Base-by-base conservation (phyloP, 495 filamentous ascomycete genomes). In the Penicillium lagena region DNA sequence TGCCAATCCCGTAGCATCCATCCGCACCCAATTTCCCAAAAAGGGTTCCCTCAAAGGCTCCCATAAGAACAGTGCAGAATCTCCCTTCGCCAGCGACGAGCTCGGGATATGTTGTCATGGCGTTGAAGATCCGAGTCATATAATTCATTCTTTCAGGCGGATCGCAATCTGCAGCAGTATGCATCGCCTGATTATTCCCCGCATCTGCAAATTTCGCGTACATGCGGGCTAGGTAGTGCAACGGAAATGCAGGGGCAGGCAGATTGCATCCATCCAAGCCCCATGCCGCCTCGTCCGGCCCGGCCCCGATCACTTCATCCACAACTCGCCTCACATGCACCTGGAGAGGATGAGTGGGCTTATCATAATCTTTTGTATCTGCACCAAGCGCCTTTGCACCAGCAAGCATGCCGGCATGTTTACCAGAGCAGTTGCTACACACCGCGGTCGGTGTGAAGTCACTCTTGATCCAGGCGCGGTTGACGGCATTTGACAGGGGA, bases 361-460 rank as follows among this genome's bases (percentile, higher is more conserved):
- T 39, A 43, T 72, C 60, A 49, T 70, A 72, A 17, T 38, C 52
- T 7, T 8, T 38, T 1, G 58, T 39, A 30, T 52, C 55, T 2
- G 49, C 52, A 3, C 55, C 63, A 1, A 70, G 13, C 1, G 55
- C 54, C 39, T 56, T 67, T 9, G 63, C 51, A 1, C 58, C 67
- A 28, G 59, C 67, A 29, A 69, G 46, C 61, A 72, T 67, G 2
- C 68, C 64, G 5, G 54, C 64, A 52, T 72, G 65, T 15, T 70
- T 72, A 1, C 63, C 66, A 3, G 68, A 70, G 34, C 68, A 72
- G 36, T 67, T 67, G 37, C 58, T 66, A n/a, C 56, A 65, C 1
- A 60, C 43, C 0, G 46, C 50, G 0, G 56, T 61, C 0, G 68
- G 65, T 1, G 36, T 52, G 36, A 54, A 65, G 37, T 53, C 68